phyloP scores from a whole-genome alignment of 2,329 filamentous ascomycete genomes.

The Diaporthe sp. region DNA sequence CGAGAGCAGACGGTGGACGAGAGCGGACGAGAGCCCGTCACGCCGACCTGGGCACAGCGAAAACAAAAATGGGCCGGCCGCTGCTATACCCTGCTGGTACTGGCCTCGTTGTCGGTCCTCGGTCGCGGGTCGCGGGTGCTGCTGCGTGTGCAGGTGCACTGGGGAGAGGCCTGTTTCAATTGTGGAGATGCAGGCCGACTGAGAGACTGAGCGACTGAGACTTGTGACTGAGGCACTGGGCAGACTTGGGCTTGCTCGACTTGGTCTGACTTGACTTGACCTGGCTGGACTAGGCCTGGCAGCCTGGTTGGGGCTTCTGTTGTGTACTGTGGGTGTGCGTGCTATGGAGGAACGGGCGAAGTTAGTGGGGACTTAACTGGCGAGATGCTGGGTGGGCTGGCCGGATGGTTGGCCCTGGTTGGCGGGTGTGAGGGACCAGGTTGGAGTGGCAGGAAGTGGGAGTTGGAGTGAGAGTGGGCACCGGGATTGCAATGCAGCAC shows the following conservation, averaged over 20 bases:
- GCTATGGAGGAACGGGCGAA: background rate
- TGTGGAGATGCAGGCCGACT: background rate
- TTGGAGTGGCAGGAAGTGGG: constrained; percentile 8
- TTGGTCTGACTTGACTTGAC: background rate
- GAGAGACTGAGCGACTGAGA: background rate
- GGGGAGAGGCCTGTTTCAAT: constrained; percentile 27
- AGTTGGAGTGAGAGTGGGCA: background rate
- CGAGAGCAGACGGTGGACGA: background rate
- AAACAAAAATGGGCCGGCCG: constrained; percentile 18
- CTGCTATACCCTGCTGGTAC: constrained; percentile 17
- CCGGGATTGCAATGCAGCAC: constrained; percentile 6
- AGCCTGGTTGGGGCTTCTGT: background rate
- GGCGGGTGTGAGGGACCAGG: background rate
- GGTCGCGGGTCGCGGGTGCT: background rate
- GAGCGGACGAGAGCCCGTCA: constrained; percentile 4
- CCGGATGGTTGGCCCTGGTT: constrained; percentile 10
- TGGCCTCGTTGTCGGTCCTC: constrained; percentile 14
- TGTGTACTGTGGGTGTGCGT: background rate
- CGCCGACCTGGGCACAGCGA: background rate
- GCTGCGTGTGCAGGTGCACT: constrained; percentile 3
- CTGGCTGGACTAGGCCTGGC: background rate
- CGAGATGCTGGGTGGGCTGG: background rate
- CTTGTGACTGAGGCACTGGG: background rate
- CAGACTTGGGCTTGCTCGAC: constrained; percentile 5
- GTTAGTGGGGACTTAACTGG: constrained; percentile 1